A percentile compares a stretch with the other conserved stretches of the same genome.
Evolutionary conservation across 169 alveolate species (phyloP).

Genomic region (Babesia caballi): DNA sequence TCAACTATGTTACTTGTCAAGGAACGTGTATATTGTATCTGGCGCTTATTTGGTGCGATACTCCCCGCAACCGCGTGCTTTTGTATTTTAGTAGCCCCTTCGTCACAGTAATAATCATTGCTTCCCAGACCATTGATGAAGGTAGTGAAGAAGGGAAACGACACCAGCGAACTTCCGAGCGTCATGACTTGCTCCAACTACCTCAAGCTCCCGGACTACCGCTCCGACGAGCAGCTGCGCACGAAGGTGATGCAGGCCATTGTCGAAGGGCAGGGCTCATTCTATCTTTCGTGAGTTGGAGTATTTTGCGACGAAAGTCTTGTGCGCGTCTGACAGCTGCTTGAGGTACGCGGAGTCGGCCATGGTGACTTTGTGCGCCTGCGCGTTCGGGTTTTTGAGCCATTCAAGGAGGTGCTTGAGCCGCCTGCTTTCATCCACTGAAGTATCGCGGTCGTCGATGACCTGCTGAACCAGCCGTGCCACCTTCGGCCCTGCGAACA

Average conservation of each 20-base stretch:
- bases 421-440: conserved; percentile 18
- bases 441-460: conserved; percentile 16
- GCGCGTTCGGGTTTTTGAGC: background rate
- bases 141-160: conserved; percentile 82
- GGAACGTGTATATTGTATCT: too few species aligned
- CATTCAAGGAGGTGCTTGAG: conserved; percentile 14
- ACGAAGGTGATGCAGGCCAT: conserved; percentile 85
- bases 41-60: background rate
- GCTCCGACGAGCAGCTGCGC: conserved; percentile 77
- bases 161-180: conserved; percentile 81
- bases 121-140: conserved; percentile 80
- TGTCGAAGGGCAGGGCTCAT: conserved; percentile 86
- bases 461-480: background rate
- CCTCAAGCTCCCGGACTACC: conserved; percentile 90
- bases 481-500: conserved; percentile 1
- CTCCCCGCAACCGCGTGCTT: too few species aligned
- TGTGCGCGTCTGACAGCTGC: background rate
- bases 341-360: conserved; percentile 16
- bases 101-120: too few species aligned
- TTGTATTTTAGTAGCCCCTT: too few species aligned
- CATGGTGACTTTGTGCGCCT: background rate
- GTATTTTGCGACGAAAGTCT: background rate
- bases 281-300: conserved; percentile 76
- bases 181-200: conserved; percentile 94
- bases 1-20: background rate